Base-by-base conservation (phyloP, 768 basidiomycete species). In the Boletus sp. region DNA sequence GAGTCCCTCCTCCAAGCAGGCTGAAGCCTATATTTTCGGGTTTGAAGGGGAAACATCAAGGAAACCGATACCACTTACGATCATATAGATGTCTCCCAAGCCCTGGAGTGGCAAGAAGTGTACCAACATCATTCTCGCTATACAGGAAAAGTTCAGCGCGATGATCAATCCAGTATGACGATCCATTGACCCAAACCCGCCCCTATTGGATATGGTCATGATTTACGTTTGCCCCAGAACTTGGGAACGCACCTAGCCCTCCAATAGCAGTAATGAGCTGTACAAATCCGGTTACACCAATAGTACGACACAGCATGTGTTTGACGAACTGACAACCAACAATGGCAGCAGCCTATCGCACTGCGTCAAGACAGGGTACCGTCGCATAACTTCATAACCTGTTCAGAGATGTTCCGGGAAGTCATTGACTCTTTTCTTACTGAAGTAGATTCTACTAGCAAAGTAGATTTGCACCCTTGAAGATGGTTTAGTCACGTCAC, bases 391-490 rank as follows among this genome's bases (percentile, higher is more conserved):
- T 57, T 47, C 29, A n/a, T 33, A 29, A 7, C 36, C 5, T 36
- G 30, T 33, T 47, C 40, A 47, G 24, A 28, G 11, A 20, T n/a
- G 20, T 12, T 15, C 39, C 17, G 15, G 8, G 29, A 32, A 49
- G 20, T 45, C n/a, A 24, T 10, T 11, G 17, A 46, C 10, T 29
- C 40, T 52, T 42, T 55, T 4, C 55, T 57, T 37, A 45, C 53
- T 52, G 36, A 50, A 40, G 47, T 55, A 50, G 41, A 61, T 52
- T 24, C 58, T 56, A 5, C 52, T 35, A 18, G 28, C 49, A n/a
- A 64, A 55, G 47, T 50, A 53, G 37, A 47, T 24, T 12, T 56
- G 58, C 18, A 57, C 39, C n/a, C 58, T 57, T 44, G 39, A 47
- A 50, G 50, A 30, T n/a, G 18, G 35, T n/a, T 47, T 18, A 28